These are phyloP conservation scores for Cadophora sp. DNA, from an alignment of 2,329 filamentous ascomycete genomes.

Conservation along the genomic window DNA sequence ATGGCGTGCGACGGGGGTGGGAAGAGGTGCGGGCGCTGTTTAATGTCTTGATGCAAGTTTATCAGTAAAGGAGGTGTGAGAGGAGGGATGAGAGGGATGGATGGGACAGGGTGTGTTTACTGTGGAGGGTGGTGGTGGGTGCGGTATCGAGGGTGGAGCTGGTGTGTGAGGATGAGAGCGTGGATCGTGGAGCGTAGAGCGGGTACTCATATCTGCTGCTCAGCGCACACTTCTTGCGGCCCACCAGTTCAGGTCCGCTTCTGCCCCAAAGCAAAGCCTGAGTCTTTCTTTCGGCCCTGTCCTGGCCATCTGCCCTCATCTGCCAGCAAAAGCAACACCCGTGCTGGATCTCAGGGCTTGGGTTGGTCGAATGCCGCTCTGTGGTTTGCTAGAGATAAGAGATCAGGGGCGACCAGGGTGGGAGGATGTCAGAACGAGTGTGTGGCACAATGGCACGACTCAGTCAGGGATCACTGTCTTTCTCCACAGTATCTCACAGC, in stretches of 20 bases:
- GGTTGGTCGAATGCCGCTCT: background rate
- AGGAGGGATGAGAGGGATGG: background rate
- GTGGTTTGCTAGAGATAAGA: constrained; percentile 21
- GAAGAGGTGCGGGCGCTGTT: constrained; percentile 18
- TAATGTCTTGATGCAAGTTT: constrained; percentile 24
- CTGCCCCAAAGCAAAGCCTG: background rate
- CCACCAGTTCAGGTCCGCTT: background rate
- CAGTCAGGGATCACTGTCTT: background rate
- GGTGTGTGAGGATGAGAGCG: constrained; percentile 1
- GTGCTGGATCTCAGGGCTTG: constrained; percentile 8
- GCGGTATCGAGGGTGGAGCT: background rate
- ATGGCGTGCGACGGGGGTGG: constrained; percentile 20
- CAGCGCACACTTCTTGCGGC: background rate
- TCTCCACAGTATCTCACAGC: background rate
- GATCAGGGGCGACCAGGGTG: constrained; percentile 10
- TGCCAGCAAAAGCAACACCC: constrained; percentile 17
- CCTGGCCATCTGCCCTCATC: background rate
- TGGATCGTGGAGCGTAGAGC: background rate
- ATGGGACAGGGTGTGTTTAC: background rate
- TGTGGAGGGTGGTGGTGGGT: constrained; percentile 3
- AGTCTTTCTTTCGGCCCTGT: background rate
- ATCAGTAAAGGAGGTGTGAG: constrained; percentile 23
- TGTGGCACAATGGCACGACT: constrained; percentile 4
- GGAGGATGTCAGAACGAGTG: background rate
- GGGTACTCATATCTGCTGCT: background rate